phyloP scores from a whole-genome alignment of 2,329 filamentous ascomycete genomes.

The Beauveria asiatica region DNA sequence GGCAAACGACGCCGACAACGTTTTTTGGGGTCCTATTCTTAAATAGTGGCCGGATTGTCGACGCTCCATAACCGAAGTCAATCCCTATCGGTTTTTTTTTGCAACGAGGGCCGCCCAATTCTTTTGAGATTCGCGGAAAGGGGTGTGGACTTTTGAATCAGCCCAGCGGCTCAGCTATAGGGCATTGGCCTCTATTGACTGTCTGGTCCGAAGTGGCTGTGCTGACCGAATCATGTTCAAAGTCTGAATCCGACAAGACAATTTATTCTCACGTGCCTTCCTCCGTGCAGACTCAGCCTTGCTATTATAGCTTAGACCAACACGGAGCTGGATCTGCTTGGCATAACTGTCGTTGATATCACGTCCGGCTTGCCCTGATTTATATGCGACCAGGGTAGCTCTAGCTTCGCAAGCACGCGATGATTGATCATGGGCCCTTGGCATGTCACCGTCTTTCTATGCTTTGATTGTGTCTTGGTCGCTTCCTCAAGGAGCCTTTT shows the following conservation, averaged over 20 bases:
- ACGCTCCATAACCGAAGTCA: not conserved
- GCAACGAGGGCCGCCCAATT: not conserved
- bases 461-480: not conserved
- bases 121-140: not conserved
- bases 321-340: not conserved
- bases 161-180: not conserved
- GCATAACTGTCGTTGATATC: not conserved
- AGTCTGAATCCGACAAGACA: not conserved
- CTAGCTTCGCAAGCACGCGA: not conserved
- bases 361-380: not conserved
- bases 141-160: not conserved
- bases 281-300: not conserved
- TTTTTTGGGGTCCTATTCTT: slow-evolving; percentile 5
- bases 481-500: slow-evolving; percentile 51
- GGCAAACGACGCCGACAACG: slow-evolving; percentile 2
- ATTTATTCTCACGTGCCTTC: not conserved
- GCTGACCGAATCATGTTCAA: not conserved
- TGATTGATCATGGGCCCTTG: not conserved
- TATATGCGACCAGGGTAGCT: not conserved
- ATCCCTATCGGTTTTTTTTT: not conserved
- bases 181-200: not conserved
- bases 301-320: not conserved
- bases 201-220: not conserved
- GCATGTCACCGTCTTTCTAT: too few relatives aligned
- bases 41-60: not conserved